Conservation (phyloP, 2,329 filamentous ascomycete species). For the Nigrospora oryzae region DNA sequence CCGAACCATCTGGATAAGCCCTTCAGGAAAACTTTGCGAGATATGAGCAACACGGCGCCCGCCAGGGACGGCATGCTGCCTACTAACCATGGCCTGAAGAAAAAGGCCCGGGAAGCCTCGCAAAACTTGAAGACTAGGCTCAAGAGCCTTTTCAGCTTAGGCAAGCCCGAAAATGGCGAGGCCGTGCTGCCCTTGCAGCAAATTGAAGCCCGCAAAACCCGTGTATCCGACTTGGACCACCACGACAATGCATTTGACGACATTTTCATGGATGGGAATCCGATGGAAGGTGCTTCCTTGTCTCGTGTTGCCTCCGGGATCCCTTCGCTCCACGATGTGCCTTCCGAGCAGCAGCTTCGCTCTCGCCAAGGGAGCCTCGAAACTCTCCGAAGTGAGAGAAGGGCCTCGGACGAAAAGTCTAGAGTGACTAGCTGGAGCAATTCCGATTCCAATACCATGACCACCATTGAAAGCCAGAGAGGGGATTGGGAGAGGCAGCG, state of each 20-base stretch:
- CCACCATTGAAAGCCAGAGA: conserved; percentile 29
- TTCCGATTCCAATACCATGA: conserved; percentile 48
- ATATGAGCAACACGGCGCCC: conserved; percentile 35
- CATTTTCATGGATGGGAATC: conserved; percentile 4
- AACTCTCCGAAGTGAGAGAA: conserved; percentile 32
- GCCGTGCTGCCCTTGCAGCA: conserved; percentile 40
- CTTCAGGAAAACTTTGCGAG: conserved; percentile 36
- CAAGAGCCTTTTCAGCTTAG: conserved; percentile 45
- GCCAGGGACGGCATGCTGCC: conserved; percentile 8
- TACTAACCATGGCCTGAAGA: conserved; percentile 30
- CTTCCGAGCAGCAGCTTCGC: conserved; percentile 34
- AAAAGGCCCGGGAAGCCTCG: conserved; percentile 54
- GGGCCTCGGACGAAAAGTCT: conserved; percentile 44
- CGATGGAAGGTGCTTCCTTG: conserved; percentile 22
- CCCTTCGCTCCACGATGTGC: conserved; percentile 39
- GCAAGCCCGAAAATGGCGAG: conserved; percentile 24
- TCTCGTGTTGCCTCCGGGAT: conserved; percentile 39
- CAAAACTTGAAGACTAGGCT: conserved; percentile 52
- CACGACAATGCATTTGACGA: conserved; percentile 7
- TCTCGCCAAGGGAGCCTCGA: conserved; percentile 49
- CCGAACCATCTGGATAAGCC: conserved; percentile 22
- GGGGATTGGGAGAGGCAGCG: conserved; percentile 44
- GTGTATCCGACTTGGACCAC: conserved; percentile 11
- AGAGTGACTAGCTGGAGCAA: conserved; percentile 66
- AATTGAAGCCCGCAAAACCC: conserved; percentile 33